These are phyloP conservation scores for Pichia thaimueangensis DNA, from an alignment of 805 yeast species.

Conservation along the genomic window DNA sequence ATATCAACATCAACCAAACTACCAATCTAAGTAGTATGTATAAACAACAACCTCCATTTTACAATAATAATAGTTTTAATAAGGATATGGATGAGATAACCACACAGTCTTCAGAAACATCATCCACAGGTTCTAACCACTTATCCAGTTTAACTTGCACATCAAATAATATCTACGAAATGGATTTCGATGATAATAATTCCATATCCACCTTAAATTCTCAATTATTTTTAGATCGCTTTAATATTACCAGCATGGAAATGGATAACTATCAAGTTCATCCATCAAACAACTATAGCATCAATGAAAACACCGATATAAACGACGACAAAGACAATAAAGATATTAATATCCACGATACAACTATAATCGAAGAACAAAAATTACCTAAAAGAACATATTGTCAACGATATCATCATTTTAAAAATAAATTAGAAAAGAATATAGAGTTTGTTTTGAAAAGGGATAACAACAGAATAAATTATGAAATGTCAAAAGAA, in stretches of 20 bases:
- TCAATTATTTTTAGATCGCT: not conserved
- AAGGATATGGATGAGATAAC: not conserved
- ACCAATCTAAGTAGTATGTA: too few species aligned
- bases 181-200: not conserved
- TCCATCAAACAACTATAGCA: too few species aligned
- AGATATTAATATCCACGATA: too few species aligned
- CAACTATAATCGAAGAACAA: too few species aligned
- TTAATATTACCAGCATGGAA: too few species aligned
- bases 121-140: not conserved
- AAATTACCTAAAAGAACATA: too few species aligned
- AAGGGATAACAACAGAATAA: slow-evolving; percentile 18
- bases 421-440: slow-evolving; percentile 7
- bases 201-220: slow-evolving; percentile 4
- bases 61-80: not conserved
- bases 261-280: too few species aligned
- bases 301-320: slow-evolving; percentile 4
- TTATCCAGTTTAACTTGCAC: not conserved
- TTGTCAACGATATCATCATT: slow-evolving; percentile 3
- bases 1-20: too few species aligned
- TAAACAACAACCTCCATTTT: too few species aligned
- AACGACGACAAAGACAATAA: not conserved
- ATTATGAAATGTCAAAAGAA: slow-evolving; percentile 15
- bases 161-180: not conserved
- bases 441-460: slow-evolving; percentile 25
- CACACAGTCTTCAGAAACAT: not conserved